Evolutionary conservation across 495 filamentous ascomycete genomes (phyloP).

Genomic region (Alectoria sarmentosa): DNA sequence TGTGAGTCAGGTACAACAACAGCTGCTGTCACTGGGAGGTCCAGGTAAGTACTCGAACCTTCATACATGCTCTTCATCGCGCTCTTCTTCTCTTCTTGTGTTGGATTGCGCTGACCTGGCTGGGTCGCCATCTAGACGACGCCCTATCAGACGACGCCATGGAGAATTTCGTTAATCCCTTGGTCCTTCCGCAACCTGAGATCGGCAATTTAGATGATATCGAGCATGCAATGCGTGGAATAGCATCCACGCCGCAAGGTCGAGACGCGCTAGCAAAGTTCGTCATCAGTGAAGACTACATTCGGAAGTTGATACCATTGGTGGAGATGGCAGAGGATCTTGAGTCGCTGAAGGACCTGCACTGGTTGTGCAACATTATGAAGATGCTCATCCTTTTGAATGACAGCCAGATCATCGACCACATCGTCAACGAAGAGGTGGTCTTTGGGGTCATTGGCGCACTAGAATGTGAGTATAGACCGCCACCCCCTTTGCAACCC

Average conservation of each 20-base stretch:
- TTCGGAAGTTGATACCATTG: conserved; percentile 76
- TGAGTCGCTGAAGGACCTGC: conserved; percentile 77
- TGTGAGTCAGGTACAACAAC: conserved; percentile 74
- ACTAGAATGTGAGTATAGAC: conserved; percentile 65
- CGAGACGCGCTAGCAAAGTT: conserved; percentile 87
- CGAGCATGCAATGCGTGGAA: conserved; percentile 68
- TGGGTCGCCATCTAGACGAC: conserved; percentile 53
- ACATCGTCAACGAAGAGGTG: conserved; percentile 80
- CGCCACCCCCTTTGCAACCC: not conserved
- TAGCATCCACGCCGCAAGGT: conserved; percentile 64
- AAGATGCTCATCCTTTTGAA: conserved; percentile 92
- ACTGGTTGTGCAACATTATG: conserved; percentile 95
- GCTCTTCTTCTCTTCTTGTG: conserved; percentile 14
- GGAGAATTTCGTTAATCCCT: conserved; percentile 54
- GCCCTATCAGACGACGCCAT: conserved; percentile 81
- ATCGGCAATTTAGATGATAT: conserved; percentile 76
- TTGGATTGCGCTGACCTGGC: conserved; percentile 17
- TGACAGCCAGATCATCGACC: conserved; percentile 88
- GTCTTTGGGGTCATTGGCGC: conserved; percentile 93
- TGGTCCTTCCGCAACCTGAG: conserved; percentile 70
- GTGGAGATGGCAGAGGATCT: conserved; percentile 84
- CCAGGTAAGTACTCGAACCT: conserved; percentile 34
- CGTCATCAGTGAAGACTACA: conserved; percentile 78
- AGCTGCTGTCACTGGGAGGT: conserved; percentile 46
- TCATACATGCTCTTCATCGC: not conserved